Evolutionary conservation across 306 rosid genomes (phyloP).

Genomic region (Ziziphus jujuba): DNA sequence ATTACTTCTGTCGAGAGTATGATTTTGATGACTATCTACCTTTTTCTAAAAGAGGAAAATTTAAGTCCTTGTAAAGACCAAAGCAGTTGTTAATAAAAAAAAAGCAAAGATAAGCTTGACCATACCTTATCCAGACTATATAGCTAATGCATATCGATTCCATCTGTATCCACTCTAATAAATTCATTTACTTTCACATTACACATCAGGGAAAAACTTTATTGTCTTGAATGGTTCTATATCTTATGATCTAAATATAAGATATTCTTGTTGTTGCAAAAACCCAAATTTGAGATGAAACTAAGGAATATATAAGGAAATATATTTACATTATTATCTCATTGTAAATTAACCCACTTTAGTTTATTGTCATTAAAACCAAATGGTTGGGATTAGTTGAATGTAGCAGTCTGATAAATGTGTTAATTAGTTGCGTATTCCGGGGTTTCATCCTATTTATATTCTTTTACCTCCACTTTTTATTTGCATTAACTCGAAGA

Average conservation of each 20-base stretch:
- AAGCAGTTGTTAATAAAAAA: not conserved
- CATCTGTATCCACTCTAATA: not conserved
- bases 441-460: not conserved
- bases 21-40: no score
- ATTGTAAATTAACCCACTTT: not conserved
- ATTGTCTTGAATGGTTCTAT: no score
- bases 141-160: not conserved
- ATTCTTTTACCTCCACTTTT: no score
- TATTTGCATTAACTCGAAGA: no score
- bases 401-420: slow-evolving; percentile 16
- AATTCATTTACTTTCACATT: not conserved
- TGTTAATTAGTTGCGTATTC: not conserved
- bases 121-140: not conserved
- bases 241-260: no score
- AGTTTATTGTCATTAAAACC: not conserved
- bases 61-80: not conserved
- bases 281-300: no score
- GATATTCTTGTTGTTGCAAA: no score
- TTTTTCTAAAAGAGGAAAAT: not conserved
- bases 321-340: not conserved
- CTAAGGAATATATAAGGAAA: not conserved
- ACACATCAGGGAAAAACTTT: no score
- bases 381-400: not conserved
- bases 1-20: no score
- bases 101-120: slow-evolving; percentile 6